Base-by-base conservation (phyloP, 352 stramenopile species). In the Plasmopara muralis region DNA sequence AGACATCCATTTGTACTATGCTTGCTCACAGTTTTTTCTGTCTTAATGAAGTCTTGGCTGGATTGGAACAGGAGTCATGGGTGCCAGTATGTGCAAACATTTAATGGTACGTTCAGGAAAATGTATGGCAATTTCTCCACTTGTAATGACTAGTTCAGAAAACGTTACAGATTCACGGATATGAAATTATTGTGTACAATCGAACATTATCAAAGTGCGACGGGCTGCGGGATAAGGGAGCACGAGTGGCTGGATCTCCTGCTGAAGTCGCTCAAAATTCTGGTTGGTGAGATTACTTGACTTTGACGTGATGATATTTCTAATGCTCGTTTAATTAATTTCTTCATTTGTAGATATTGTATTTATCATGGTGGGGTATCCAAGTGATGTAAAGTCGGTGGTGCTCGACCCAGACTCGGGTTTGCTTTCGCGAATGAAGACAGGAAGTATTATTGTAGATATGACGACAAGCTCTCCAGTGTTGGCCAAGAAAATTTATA, bases 391-490 rank as follows among this genome's bases (percentile, higher is more conserved):
- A 14, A 74, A 77, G 16, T 73, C 75, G 2, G 80, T 93, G 9
- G 83, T 93, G 29, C 53, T 85, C 14, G 83, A 89, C 41, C 65
- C 78, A 0, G 57, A 86, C 18, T 83, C 66, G 13, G 83, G 83
- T 40, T 41, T 85, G 39, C 62, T 93, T 0, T 75, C 75, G n/a
- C 66, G 62, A 43, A 85, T 93, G 67, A 84, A 87, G 51, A 62
- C 71, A 29, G 85, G 80, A 16, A 77, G 85, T 7, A 83, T 96
- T 52, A 81, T 95, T 51, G 83, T 95, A 39, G 87, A 96, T 53
- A 95, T 95, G 85, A 95, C 87, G 1, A 96, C 87, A 1, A 95
- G 81, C 49, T 71, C 89, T 33, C 87, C 87, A 37, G 85, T 74
- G 14, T 64, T 96, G n/a, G 86, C 87, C 4, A 87, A 93, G 60